Base-by-base conservation (phyloP, 208 protist genomes). In the Acanthamoeba triangularis region DNA sequence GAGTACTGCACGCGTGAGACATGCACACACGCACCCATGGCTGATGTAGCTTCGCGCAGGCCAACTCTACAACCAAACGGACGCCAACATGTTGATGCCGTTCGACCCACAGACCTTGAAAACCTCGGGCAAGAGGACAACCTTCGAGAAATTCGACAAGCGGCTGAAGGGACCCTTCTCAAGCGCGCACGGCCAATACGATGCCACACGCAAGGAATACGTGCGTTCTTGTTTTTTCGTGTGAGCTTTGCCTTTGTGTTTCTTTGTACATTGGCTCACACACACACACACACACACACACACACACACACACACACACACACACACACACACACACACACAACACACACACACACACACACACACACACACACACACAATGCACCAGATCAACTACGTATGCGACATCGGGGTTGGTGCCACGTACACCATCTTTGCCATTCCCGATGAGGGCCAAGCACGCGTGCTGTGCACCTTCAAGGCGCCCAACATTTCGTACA, bases 21-120 rank as follows among this genome's bases (percentile, higher is more conserved):
- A 59, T n/a, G n/a, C n/a, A n/a, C 52, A 59, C 52, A 59, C 13
- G 3, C 14, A 63, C 1, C 0, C 18, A 25, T 16, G 56, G 18
- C 56, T 63, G 10, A 28, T 63, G 14, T 25, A 63, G 56, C 56
- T 63, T 20, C 72, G 41, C 52, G 74, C 74, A 84, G 74, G 74
- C 37, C 7, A 84, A n/a, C 74, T 84, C 25, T 84, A 84, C 74
- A 84, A 84, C 74, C 74, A 84, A 25, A 84, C 74, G 23, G 74
- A 84, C 25, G 74, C 74, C 35, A 84, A 84, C 74, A 84, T 84
- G 74, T 23, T 84, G 74, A 84, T 84, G 74, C 37, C 33, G 44
- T 84, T 84, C 41, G 74, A 84, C 28, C 74, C 74, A 23, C 35
- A 44, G 41, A 54, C 74, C 23, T 28, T 84, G 18, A 84, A 84